Evolutionary conservation across 495 filamentous ascomycete species (phyloP).

Genomic region (Podospora didyma): DNA sequence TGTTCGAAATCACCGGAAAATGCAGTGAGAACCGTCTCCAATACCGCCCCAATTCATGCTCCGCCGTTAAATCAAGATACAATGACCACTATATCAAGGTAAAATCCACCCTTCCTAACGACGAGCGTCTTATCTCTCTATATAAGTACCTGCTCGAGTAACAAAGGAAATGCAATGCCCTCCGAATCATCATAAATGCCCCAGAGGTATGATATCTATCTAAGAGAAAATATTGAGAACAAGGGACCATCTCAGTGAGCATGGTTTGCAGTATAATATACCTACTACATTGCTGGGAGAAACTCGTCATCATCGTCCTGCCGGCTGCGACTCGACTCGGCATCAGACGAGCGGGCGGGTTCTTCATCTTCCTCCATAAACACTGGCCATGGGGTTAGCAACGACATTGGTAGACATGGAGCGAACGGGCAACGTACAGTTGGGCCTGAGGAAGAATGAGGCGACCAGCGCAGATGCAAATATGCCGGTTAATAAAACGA

Average conservation of each 20-base stretch:
- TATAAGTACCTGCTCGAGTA: background rate
- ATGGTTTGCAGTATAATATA: too few species aligned
- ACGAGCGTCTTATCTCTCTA: background rate
- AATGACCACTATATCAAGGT: background rate
- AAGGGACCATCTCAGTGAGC: too few species aligned
- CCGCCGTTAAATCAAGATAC: background rate
- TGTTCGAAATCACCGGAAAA: too few species aligned
- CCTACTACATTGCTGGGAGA: slow-evolving; percentile 9
- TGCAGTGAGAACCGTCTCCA: background rate
- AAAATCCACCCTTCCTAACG: background rate
- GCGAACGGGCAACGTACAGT: slow-evolving; percentile 54
- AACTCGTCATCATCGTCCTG: slow-evolving; percentile 28
- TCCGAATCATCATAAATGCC: too few species aligned
- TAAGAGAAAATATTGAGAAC: too few species aligned
- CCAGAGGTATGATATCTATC: too few species aligned
- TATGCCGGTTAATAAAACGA: slow-evolving; percentile 63
- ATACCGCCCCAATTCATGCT: background rate
- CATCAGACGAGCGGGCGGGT: background rate
- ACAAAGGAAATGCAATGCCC: background rate
- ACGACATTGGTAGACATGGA: background rate
- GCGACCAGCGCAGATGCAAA: slow-evolving; percentile 64
- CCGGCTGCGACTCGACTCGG: background rate
- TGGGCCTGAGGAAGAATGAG: slow-evolving; percentile 65
- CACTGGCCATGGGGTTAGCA: background rate
- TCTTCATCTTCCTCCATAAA: background rate